Conservation (phyloP, 1,284 basidiomycete species). For the Vanrija humicola region DNA sequence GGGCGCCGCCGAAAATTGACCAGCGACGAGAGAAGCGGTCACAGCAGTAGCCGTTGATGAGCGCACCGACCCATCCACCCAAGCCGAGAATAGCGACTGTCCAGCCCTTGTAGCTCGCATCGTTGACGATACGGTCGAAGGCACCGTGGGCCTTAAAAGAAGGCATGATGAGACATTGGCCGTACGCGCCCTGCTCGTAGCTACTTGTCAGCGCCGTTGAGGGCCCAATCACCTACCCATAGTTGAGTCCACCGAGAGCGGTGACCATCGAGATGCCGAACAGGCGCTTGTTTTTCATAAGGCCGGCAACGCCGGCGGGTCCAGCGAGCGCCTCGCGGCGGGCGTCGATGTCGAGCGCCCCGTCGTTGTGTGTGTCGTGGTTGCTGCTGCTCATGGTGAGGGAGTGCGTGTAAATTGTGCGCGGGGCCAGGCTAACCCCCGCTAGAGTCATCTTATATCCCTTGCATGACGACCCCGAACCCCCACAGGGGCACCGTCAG, state of each 20-base stretch:
- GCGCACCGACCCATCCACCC: conserved; percentile 23
- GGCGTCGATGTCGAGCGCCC: conserved; percentile 1
- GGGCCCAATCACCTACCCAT: conserved; percentile 11
- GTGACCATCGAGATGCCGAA: conserved; percentile 18
- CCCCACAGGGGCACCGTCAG: no score
- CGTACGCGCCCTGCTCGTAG: conserved; percentile 15
- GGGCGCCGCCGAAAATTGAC: conserved; percentile 21
- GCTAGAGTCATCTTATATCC: no score
- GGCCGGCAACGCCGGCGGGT: conserved; percentile 15
- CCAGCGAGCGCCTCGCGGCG: conserved; percentile 12
- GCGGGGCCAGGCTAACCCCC: no score
- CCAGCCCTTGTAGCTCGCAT: conserved; percentile 15
- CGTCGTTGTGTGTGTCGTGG: background rate
- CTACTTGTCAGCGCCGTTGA: background rate
- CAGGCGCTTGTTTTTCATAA: conserved; percentile 16
- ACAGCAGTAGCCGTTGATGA: conserved; percentile 25
- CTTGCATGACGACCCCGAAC: no score
- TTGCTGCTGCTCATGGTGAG: background rate
- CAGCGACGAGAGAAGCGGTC: conserved; percentile 19
- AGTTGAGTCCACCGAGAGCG: conserved; percentile 20
- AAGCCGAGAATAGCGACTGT: conserved; percentile 21
- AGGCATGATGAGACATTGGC: conserved; percentile 23
- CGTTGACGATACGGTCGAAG: conserved; percentile 14
- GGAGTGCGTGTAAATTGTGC: no score
- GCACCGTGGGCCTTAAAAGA: conserved; percentile 11